These are phyloP conservation scores for Phaeoacremonium minimum DNA, from an alignment of 2,329 filamentous ascomycete species.

Conservation along the genomic window DNA sequence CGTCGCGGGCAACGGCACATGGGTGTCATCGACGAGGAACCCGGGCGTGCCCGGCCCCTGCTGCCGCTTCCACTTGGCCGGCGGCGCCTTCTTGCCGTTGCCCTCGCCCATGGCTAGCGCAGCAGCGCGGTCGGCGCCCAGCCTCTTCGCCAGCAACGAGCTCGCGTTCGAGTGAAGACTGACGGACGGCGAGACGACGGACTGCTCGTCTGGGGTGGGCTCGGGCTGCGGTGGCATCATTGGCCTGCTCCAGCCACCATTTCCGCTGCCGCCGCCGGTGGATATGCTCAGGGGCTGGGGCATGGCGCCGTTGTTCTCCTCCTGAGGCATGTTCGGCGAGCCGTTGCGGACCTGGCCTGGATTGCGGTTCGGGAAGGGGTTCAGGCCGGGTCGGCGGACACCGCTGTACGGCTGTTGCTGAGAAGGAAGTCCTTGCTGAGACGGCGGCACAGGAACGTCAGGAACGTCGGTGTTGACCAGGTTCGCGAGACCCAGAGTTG, in stretches of 20 bases:
- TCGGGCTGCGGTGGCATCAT: too few relatives aligned
- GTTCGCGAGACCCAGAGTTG: slow-evolving; percentile 31
- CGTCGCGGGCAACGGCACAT: slow-evolving; percentile 32
- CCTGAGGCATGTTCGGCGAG: slow-evolving; percentile 7
- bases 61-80: slow-evolving; percentile 17
- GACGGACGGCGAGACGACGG: slow-evolving; percentile 17
- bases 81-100: slow-evolving; percentile 10
- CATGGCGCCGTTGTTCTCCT: slow-evolving; percentile 4
- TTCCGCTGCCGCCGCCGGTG: neutral
- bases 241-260: too few relatives aligned
- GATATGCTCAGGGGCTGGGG: slow-evolving; percentile 8
- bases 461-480: slow-evolving; percentile 11
- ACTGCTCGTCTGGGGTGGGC: slow-evolving; percentile 10
- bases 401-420: slow-evolving; percentile 3
- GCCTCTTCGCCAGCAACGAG: slow-evolving; percentile 47
- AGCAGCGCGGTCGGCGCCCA: slow-evolving; percentile 44
- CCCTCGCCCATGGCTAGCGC: slow-evolving; percentile 32
- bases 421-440: slow-evolving; percentile 16
- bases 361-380: slow-evolving; percentile 7
- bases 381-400: slow-evolving; percentile 1
- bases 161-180: slow-evolving; percentile 18
- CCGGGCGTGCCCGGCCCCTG: neutral
- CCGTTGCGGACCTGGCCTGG: slow-evolving; percentile 9
- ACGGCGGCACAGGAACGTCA: slow-evolving; percentile 20
- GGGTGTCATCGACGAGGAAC: neutral